These are phyloP conservation scores for Discostella stelligeroides DNA, from an alignment of 108 stramenopile genomes.

Conservation along the genomic window DNA sequence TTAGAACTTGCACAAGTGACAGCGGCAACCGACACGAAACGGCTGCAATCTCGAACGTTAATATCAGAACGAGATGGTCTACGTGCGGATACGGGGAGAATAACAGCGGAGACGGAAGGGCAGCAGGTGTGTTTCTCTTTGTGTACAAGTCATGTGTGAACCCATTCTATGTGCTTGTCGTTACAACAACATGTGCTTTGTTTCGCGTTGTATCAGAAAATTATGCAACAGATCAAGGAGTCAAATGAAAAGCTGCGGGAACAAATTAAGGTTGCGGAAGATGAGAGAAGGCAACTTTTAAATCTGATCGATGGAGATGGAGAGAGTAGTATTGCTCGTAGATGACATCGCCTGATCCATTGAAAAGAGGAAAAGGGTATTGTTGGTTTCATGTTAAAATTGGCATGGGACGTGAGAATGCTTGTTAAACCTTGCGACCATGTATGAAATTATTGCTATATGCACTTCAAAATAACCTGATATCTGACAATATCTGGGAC, in stretches of 20 bases:
- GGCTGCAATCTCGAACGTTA: constrained; percentile 25
- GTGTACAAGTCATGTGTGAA: background rate
- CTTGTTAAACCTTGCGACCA: background rate
- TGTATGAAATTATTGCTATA: background rate
- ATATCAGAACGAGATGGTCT: constrained; percentile 31
- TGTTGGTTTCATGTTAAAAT: background rate
- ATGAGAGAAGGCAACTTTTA: constrained; percentile 21
- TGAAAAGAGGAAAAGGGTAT: background rate
- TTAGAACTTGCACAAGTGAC: constrained; percentile 45
- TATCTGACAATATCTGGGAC: background rate
- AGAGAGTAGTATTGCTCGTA: background rate
- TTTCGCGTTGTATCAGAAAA: background rate
- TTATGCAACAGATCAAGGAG: constrained; percentile 19
- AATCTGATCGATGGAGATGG: constrained; percentile 27
- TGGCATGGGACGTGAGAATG: background rate
- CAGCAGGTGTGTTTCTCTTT: constrained; percentile 24
- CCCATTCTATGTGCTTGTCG: no score
- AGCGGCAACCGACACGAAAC: constrained; percentile 28
- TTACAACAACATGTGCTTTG: no score
- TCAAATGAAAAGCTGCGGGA: constrained; percentile 23
- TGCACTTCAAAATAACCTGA: background rate
- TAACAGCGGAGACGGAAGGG: constrained; percentile 19
- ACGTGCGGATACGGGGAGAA: constrained; percentile 13
- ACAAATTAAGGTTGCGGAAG: constrained; percentile 23
- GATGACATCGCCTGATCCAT: constrained; percentile 1